A percentile compares a stretch with the other conserved stretches of the same genome.
Evolutionary conservation across 2,329 filamentous ascomycete species (phyloP).

Genomic region (Rutstroemia sp.): DNA sequence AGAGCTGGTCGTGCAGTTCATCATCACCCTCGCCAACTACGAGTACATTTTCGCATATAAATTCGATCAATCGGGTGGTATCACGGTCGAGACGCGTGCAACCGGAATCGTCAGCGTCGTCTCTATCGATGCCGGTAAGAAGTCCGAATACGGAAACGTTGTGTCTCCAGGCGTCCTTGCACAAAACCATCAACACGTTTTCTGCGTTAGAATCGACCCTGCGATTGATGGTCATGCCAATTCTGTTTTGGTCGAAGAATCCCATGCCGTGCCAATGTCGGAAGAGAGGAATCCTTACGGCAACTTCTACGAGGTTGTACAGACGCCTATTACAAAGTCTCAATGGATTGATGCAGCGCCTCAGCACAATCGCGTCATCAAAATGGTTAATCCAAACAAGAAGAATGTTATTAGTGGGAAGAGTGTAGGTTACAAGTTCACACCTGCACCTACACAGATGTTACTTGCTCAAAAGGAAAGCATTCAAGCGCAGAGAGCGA

Average conservation of each 20-base stretch:
- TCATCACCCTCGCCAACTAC: constrained; percentile 64
- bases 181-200: constrained; percentile 54
- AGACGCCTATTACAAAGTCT: constrained; percentile 36
- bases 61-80: constrained; percentile 55
- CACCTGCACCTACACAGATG: constrained; percentile 71
- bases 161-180: constrained; percentile 53
- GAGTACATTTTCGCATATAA: constrained; percentile 62
- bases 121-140: constrained; percentile 48
- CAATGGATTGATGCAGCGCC: constrained; percentile 39
- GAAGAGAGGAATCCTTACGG: constrained; percentile 43
- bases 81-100: constrained; percentile 54
- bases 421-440: constrained; percentile 78
- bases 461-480: constrained; percentile 75
- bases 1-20: constrained; percentile 59
- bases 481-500: constrained; percentile 85
- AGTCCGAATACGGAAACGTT: constrained; percentile 48
- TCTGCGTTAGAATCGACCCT: constrained; percentile 47
- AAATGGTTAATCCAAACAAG: constrained; percentile 76
- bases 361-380: constrained; percentile 62
- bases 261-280: constrained; percentile 35
- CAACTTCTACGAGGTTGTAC: constrained; percentile 42
- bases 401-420: constrained; percentile 77
- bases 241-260: constrained; percentile 47
- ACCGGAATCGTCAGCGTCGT: constrained; percentile 55
- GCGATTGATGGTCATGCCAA: constrained; percentile 48